Conservation (phyloP, 2,329 filamentous ascomycete species). For the Claviceps capensis region DNA sequence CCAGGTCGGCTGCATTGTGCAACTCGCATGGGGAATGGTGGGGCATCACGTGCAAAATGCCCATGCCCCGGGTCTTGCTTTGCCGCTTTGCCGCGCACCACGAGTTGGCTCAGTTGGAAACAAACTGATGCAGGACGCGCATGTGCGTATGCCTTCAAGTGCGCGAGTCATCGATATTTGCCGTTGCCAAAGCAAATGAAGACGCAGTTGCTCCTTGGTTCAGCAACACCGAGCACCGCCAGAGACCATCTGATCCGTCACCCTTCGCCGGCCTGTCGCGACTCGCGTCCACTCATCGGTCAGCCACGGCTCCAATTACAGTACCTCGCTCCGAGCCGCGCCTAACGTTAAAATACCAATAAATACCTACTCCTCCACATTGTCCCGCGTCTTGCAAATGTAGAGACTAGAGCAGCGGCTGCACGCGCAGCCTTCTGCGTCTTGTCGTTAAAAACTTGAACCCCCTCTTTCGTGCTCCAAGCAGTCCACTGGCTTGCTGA, state of each 20-base stretch:
- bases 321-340: no score
- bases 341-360: no score
- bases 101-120: no score
- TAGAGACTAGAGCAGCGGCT: neutral
- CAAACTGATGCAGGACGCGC: neutral
- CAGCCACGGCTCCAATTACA: neutral
- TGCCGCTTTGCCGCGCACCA: no score
- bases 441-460: neutral
- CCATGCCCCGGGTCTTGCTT: no score
- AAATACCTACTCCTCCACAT: neutral
- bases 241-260: neutral
- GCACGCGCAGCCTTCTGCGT: neutral
- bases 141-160: neutral
- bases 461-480: constrained; percentile 2
- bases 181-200: neutral
- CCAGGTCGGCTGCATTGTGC: no score
- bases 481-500: neutral
- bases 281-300: neutral
- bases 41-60: no score
- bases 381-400: neutral
- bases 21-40: no score
- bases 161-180: neutral
- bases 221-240: neutral
- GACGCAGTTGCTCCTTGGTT: no score
- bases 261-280: neutral